Evolutionary conservation across 2,329 filamentous ascomycete genomes (phyloP).

Genomic region (Alternaria gansuensis): DNA sequence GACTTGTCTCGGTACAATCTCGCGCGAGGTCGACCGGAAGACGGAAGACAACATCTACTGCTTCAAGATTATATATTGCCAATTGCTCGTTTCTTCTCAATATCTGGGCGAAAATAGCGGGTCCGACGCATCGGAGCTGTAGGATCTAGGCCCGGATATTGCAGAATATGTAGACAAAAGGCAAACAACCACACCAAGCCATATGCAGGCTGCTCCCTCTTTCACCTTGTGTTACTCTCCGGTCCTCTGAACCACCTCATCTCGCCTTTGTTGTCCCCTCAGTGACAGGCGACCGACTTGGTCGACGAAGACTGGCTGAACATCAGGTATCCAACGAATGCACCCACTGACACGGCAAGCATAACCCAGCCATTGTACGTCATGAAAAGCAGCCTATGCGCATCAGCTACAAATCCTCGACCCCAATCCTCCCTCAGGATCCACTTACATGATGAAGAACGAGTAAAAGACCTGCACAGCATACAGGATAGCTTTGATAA

Average conservation of each 20-base stretch:
- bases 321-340: constrained; percentile 84
- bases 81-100: neutral
- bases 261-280: constrained; percentile 10
- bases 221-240: neutral
- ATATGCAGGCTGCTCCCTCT: neutral
- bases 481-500: constrained; percentile 85
- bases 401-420: constrained; percentile 21
- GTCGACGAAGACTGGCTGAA: constrained; percentile 76
- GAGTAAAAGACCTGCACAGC: constrained; percentile 96
- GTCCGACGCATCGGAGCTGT: neutral
- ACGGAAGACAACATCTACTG: neutral
- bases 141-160: constrained; percentile 14
- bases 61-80: constrained; percentile 1
- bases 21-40: constrained; percentile 13
- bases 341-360: constrained; percentile 86
- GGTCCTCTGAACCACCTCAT: neutral
- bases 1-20: constrained; percentile 18
- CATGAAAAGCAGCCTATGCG: constrained; percentile 93
- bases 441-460: constrained; percentile 98
- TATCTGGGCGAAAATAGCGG: neutral
- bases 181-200: neutral
- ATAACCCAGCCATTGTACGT: constrained; percentile 99
- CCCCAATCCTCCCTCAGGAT: neutral
- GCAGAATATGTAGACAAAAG: constrained; percentile 11
- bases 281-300: constrained; percentile 94